phyloP scores from a whole-genome alignment of 2,329 filamentous ascomycete species.

The Botrytis cinerea region DNA sequence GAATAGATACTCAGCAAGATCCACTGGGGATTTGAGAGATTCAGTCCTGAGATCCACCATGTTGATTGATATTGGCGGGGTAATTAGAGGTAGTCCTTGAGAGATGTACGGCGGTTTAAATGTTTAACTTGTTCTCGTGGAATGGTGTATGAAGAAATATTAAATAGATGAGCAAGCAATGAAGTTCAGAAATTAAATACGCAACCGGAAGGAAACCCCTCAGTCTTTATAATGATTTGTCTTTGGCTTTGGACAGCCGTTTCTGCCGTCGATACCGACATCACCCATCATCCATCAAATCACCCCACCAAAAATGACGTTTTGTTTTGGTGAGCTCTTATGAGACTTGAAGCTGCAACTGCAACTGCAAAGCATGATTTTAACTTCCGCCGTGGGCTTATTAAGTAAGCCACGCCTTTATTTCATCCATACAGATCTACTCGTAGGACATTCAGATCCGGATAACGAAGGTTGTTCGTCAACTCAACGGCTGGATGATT shows the following conservation, averaged over 20 bases:
- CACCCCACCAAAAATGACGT: slow-evolving; percentile 25
- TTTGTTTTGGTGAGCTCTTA: slow-evolving; percentile 5
- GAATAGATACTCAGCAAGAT: slow-evolving; percentile 70
- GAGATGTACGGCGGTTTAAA: slow-evolving; percentile 4
- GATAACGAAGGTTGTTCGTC: background rate
- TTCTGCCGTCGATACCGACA: slow-evolving; percentile 4
- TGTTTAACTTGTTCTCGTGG: background rate
- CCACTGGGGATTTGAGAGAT: slow-evolving; percentile 46
- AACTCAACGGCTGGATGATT: background rate
- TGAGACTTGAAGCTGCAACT: background rate
- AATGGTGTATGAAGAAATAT: background rate
- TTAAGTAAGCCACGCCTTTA: background rate
- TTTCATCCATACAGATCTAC: background rate
- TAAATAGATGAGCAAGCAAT: background rate
- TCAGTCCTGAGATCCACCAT: slow-evolving; percentile 46
- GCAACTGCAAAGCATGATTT: background rate
- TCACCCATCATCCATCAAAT: slow-evolving; percentile 25
- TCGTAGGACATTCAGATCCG: background rate
- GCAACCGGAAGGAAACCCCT: background rate
- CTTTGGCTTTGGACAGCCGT: background rate
- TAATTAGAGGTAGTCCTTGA: background rate
- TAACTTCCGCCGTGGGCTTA: background rate
- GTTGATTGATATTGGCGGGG: slow-evolving; percentile 10
- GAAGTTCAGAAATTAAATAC: background rate
- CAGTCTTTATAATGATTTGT: slow-evolving; percentile 13